These are phyloP conservation scores for Limnomonas spitsbergensis DNA, from an alignment of 139 green algal genomes.

Conservation along the genomic window DNA sequence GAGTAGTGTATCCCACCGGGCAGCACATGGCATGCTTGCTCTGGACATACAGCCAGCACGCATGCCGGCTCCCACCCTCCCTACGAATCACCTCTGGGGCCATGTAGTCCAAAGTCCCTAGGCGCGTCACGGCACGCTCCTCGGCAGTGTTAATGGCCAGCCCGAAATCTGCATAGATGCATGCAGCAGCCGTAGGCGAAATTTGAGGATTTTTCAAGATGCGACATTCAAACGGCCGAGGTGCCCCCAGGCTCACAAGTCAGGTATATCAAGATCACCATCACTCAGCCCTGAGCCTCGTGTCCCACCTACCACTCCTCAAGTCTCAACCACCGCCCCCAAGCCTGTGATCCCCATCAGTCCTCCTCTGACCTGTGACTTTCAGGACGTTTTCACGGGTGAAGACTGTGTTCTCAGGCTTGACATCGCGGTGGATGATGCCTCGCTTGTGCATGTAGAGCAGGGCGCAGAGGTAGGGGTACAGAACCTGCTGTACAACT, in stretches of 20 bases:
- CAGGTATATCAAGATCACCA: neutral
- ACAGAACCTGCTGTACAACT: conserved; percentile 42
- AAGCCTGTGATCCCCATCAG: neutral
- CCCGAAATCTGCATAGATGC: conserved; percentile 62
- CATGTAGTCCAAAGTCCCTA: conserved; percentile 55
- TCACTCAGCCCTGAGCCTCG: neutral
- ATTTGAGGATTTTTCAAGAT: neutral
- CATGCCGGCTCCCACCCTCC: no score
- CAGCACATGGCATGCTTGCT: neutral
- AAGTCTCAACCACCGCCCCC: neutral
- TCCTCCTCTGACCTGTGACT: conserved; percentile 33
- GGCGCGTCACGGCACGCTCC: conserved; percentile 55
- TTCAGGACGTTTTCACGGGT: conserved; percentile 37
- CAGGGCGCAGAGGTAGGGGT: conserved; percentile 52
- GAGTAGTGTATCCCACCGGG: neutral
- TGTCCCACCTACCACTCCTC: neutral
- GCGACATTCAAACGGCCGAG: neutral
- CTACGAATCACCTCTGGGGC: conserved; percentile 22
- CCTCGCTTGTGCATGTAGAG: conserved; percentile 48
- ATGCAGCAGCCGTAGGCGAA: neutral
- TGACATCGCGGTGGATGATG: conserved; percentile 72
- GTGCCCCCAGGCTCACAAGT: neutral
- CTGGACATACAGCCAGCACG: no score
- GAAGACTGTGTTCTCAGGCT: conserved; percentile 81
- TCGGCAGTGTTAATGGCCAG: conserved; percentile 45